A percentile compares a stretch with the other conserved stretches of the same genome.
phyloP scores from a whole-genome alignment of 306 rosid species.

The Cicer arietinum region DNA sequence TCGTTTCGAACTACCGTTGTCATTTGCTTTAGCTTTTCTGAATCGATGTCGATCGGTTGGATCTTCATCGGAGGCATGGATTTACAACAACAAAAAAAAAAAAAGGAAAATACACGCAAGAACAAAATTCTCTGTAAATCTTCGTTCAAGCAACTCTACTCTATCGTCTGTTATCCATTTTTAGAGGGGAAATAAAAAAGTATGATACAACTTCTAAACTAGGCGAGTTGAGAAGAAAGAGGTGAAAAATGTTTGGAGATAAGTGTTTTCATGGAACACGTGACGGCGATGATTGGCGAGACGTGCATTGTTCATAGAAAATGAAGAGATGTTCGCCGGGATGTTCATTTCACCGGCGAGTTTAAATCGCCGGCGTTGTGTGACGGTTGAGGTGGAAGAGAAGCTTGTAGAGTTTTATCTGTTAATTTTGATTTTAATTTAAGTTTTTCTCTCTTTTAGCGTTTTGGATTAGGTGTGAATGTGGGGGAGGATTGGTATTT shows the following conservation, averaged over 20 bases:
- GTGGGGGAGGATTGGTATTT: constrained; percentile 37
- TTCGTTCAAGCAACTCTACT: constrained; percentile 9
- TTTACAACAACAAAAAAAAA: background rate
- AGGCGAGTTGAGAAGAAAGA: constrained; percentile 36
- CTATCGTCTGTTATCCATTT: constrained; percentile 45
- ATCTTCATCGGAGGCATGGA: constrained; percentile 92
- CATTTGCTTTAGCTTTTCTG: constrained; percentile 55
- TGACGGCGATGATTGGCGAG: constrained; percentile 74
- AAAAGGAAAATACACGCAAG: background rate
- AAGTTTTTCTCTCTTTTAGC: background rate
- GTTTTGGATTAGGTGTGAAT: constrained; percentile 42
- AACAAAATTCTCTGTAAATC: constrained; percentile 18
- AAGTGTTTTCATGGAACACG: constrained; percentile 65
- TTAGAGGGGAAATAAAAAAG: constrained; percentile 36
- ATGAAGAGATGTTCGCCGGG: constrained; percentile 50
- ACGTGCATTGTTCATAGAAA: constrained; percentile 53
- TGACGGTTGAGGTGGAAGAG: background rate
- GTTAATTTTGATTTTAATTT: background rate
- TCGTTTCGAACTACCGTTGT: constrained; percentile 58
- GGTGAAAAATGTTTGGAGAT: constrained; percentile 36
- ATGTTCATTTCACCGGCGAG: constrained; percentile 75
- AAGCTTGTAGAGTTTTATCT: background rate
- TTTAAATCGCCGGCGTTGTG: constrained; percentile 40
- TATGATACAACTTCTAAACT: constrained; percentile 41
- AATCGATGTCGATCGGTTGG: constrained; percentile 81